A percentile compares a stretch with the other conserved stretches of the same genome.
Conservation (phyloP, 1,284 basidiomycete species). For the Hypsizygus ulmarius region DNA sequence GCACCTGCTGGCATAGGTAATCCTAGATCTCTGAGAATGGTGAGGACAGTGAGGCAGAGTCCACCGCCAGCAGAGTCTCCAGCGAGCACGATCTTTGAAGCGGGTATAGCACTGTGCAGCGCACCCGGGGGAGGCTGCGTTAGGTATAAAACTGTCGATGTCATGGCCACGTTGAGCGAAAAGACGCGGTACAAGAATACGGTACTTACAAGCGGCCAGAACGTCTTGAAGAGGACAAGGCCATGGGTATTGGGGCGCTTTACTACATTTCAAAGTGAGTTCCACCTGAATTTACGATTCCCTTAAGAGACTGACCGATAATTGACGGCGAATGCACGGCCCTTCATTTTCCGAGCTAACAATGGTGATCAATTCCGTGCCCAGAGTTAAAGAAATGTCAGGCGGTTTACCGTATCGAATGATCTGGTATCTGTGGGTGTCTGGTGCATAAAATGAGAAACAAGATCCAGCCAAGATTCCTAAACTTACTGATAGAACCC, state of each 20-base stretch:
- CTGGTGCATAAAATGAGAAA: slow-evolving; percentile 29
- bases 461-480: neutral
- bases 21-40: slow-evolving; percentile 75
- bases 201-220: slow-evolving; percentile 62
- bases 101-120: slow-evolving; percentile 64
- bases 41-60: slow-evolving; percentile 64
- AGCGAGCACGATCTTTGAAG: slow-evolving; percentile 75
- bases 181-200: neutral
- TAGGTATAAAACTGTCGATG: slow-evolving; percentile 68
- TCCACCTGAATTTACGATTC: neutral
- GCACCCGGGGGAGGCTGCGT: slow-evolving; percentile 71
- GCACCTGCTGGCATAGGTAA: slow-evolving; percentile 75
- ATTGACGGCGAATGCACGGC: slow-evolving; percentile 65
- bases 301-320: slow-evolving; percentile 39
- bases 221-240: slow-evolving; percentile 83
- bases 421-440: slow-evolving; percentile 71
- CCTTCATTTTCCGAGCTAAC: slow-evolving; percentile 68
- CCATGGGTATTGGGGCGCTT: slow-evolving; percentile 86
- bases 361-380: neutral
- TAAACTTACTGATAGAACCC: slow-evolving; percentile 57
- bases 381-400: too few species aligned
- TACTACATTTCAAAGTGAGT: slow-evolving; percentile 37
- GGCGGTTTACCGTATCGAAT: slow-evolving; percentile 52
- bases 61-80: slow-evolving; percentile 88
- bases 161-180: too few species aligned